Evolutionary conservation across 2,329 filamentous ascomycete genomes (phyloP).

Genomic region (Mollisiaceae sp.): DNA sequence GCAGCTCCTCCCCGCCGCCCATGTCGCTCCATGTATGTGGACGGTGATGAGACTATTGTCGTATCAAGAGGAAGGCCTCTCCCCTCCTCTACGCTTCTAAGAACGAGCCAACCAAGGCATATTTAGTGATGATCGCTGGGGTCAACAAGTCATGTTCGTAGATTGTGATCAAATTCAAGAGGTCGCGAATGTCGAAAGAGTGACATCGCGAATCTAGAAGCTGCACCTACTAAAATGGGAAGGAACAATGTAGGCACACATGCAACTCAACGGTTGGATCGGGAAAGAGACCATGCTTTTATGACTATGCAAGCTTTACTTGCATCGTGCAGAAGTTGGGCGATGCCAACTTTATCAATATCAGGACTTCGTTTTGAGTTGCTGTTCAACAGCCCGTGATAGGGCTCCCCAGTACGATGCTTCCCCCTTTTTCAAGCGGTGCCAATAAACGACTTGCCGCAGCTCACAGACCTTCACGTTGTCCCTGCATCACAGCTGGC

Average conservation of each 20-base stretch:
- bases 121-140: background rate
- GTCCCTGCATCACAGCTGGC: conserved; percentile 29
- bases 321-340: background rate
- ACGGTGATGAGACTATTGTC: background rate
- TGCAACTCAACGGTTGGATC: background rate
- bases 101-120: background rate
- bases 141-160: background rate
- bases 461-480: conserved; percentile 13
- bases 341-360: background rate
- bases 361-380: background rate
- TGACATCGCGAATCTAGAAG: background rate
- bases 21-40: conserved; percentile 4
- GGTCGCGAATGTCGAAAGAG: background rate
- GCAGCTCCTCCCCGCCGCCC: background rate
- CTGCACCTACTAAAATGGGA: background rate
- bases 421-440: background rate
- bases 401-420: background rate
- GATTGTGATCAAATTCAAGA: background rate
- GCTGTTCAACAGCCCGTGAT: background rate
- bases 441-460: background rate
- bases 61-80: background rate
- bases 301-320: background rate
- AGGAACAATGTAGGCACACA: background rate
- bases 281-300: background rate
- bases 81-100: background rate